Evolutionary conservation across 2,329 filamentous ascomycete species (phyloP), one percentile per base, ranked within the genome.

Genomic region (Penicillium thymicola): DNA sequence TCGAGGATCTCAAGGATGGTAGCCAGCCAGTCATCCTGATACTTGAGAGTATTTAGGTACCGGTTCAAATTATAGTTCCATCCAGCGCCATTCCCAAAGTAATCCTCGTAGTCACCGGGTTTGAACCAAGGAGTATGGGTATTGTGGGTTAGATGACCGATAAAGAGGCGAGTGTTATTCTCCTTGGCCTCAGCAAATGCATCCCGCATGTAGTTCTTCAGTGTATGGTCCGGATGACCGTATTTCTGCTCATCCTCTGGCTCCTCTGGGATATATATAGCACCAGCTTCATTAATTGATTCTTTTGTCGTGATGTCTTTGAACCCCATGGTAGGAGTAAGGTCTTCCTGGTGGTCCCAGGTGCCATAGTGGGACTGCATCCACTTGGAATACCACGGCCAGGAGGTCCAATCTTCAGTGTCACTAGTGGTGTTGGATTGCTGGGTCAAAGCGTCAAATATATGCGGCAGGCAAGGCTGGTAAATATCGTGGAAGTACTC

Each of bases 401-500:
- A 69, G 30, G 58, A 41, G 14, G 60, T 65, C 27, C 61, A 69
- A 48, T 69, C 58, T 1, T 61, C 57, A 23, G 62, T 63, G 28
- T 59, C 32, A 30, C 30, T 51, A 10, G 52, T 61, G 47, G 51
- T 54, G 45, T 61, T 65, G 5, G 58, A 57, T 23, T 56, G 57
- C 11, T 51, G 51, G 38, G 60, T 66, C 21, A 70, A 50, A 18
- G 62, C 63, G 0, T 64, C 59, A 7, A 68, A 55, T 28, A 70
- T 60, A 10, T 70, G 77, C 0, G 77, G 73, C 30, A 79, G 52
- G 48, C 76, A 79, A 2, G 76, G 76, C 37, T 78, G 74, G 55
- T 78, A 78, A 34, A 78, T 65, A 50, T 76, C 71, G 30, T 77
- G 69, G 4, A 65, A 58, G 43, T 70, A 71, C 47, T 79, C 76